Evolutionary conservation across 306 rosid species (phyloP).

Genomic region (Begonia fuchsioides): DNA sequence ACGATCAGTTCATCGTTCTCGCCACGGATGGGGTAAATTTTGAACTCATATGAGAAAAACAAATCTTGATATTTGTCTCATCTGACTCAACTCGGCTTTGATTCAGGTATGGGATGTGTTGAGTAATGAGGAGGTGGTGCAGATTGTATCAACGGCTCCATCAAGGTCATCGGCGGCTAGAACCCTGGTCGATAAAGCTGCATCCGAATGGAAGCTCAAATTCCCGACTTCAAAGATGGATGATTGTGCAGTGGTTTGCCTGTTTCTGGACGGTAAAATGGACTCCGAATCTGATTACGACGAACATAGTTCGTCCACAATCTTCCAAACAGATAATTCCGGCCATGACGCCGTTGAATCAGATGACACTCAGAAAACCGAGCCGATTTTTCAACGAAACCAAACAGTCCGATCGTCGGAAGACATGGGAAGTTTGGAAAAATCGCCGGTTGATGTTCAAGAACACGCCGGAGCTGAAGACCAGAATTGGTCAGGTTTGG

Average conservation of each 20-base stretch:
- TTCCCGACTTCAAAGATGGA: constrained; percentile 47
- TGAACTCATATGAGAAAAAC: neutral
- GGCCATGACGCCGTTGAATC: constrained; percentile 59
- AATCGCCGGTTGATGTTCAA: constrained; percentile 25
- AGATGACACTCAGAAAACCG: constrained; percentile 76
- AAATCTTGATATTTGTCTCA: neutral
- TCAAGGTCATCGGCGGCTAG: constrained; percentile 32
- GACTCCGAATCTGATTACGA: neutral
- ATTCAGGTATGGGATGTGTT: constrained; percentile 48
- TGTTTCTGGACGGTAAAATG: constrained; percentile 19
- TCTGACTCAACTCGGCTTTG: neutral
- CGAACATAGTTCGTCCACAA: neutral
- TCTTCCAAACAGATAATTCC: constrained; percentile 21
- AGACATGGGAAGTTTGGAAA: constrained; percentile 34
- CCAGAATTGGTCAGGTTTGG: constrained; percentile 93
- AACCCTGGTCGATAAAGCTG: constrained; percentile 40
- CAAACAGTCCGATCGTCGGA: constrained; percentile 81
- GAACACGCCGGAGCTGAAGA: constrained; percentile 47
- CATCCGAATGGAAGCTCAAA: constrained; percentile 42
- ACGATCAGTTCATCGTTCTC: constrained; percentile 36
- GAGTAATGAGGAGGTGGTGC: constrained; percentile 37
- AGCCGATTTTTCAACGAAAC: constrained; percentile 79
- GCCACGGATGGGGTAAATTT: constrained; percentile 44
- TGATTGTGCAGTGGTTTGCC: constrained; percentile 50
- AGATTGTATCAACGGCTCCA: constrained; percentile 45